Conservation (phyloP, 2,329 filamentous ascomycete genomes). For the Botrytis tulipae region DNA sequence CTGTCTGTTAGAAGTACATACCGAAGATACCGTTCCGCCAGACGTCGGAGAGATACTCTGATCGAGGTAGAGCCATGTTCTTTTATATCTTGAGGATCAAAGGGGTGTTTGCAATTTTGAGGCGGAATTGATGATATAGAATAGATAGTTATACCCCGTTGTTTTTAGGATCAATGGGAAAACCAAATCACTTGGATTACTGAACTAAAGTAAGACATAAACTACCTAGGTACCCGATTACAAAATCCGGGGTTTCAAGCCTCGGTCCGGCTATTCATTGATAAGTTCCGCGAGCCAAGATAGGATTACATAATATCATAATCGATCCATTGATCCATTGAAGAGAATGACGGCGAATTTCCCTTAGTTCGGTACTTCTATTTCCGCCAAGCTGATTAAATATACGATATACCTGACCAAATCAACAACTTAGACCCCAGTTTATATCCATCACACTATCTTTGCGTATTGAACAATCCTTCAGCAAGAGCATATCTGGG, state of each 20-base stretch:
- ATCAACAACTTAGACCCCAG: background rate
- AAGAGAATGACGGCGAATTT: background rate
- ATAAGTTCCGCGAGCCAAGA: background rate
- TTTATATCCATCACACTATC: background rate
- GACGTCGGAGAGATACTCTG: slow-evolving; percentile 74
- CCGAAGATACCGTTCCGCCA: slow-evolving; percentile 89
- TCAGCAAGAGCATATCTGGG: background rate
- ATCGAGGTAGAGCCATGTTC: slow-evolving; percentile 53
- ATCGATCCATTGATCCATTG: background rate
- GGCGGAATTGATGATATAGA: background rate
- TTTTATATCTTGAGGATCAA: background rate
- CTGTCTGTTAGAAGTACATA: slow-evolving; percentile 42
- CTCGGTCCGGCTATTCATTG: background rate
- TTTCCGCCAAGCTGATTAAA: background rate
- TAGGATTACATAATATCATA: slow-evolving; percentile 4
- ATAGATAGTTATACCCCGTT: background rate
- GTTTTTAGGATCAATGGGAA: background rate
- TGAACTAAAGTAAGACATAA: background rate
- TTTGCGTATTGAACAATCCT: slow-evolving; percentile 3
- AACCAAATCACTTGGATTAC: background rate
- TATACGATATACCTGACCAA: background rate
- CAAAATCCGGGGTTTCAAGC: background rate
- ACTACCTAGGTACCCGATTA: background rate
- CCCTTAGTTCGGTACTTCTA: background rate
- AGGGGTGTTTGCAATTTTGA: background rate